Percentiles rank a stretch among this genome's conserved stretches.
Conservation (phyloP, 208 protist species). For the Pavlovales sp. region DNA sequence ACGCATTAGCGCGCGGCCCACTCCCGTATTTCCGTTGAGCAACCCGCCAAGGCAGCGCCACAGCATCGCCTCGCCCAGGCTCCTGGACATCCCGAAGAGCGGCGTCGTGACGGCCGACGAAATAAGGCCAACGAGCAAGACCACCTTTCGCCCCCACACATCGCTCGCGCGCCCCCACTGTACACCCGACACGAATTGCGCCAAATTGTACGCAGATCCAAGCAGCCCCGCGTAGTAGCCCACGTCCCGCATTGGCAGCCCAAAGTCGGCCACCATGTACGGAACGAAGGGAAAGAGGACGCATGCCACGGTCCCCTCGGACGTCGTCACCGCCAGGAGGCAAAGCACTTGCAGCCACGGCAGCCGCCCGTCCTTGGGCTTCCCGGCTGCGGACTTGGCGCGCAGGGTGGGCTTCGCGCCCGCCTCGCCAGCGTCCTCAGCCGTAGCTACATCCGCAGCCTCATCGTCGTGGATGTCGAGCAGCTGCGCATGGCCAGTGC, state of each 20-base stretch:
- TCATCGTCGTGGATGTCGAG: too few relatives aligned
- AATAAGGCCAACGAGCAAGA: neutral
- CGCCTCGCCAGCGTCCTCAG: too few relatives aligned
- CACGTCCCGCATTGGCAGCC: neutral
- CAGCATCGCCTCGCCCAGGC: neutral
- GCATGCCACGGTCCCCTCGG: neutral
- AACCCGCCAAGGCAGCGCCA: neutral
- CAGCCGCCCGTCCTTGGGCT: too few relatives aligned
- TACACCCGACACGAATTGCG: neutral
- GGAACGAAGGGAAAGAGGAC: neutral
- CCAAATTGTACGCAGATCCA: neutral
- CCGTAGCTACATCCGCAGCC: too few relatives aligned
- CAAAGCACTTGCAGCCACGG: neutral
- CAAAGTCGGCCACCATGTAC: neutral
- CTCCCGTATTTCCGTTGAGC: conserved; percentile 18
- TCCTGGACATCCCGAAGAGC: neutral
- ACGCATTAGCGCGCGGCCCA: neutral
- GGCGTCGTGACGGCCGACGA: neutral
- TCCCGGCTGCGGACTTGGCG: too few relatives aligned
- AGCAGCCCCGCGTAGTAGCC: neutral
- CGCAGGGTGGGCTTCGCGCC: too few relatives aligned
- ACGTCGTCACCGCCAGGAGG: neutral
- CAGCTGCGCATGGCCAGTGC: too few relatives aligned
- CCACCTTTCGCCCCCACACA: neutral
- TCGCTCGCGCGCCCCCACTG: neutral